Conservation (phyloP, 2,329 filamentous ascomycete genomes). For the Monosporascus ibericus region DNA sequence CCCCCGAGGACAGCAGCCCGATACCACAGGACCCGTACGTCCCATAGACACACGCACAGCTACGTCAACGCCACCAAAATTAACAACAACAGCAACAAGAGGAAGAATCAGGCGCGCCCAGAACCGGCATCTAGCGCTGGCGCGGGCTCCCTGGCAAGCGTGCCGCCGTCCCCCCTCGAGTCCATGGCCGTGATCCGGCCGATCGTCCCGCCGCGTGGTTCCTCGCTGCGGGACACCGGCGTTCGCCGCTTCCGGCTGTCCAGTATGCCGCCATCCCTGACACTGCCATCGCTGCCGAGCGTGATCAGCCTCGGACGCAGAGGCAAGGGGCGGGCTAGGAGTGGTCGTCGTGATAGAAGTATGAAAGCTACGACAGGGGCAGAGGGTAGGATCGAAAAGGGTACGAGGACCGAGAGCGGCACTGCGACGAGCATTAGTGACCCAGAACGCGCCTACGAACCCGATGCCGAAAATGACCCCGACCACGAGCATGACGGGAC, state of each 20-base stretch:
- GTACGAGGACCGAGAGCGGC: neutral
- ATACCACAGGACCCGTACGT: neutral
- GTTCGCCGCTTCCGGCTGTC: slow-evolving; percentile 6
- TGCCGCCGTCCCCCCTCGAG: neutral
- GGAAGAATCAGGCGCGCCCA: neutral
- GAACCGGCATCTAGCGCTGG: neutral
- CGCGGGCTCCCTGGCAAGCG: neutral
- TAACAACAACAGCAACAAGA: neutral
- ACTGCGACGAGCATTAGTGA: neutral
- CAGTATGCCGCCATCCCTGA: slow-evolving; percentile 6
- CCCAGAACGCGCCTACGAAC: neutral
- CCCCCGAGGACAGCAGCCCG: neutral
- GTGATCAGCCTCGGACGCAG: neutral
- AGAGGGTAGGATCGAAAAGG: neutral
- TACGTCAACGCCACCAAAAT: neutral
- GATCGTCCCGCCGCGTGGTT: slow-evolving; percentile 14
- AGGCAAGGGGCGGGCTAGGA: neutral
- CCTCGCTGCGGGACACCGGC: slow-evolving; percentile 10
- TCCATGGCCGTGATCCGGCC: slow-evolving; percentile 5
- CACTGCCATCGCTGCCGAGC: slow-evolving; percentile 5
- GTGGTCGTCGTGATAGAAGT: no score
- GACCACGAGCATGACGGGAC: neutral
- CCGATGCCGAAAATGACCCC: neutral
- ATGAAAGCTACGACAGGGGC: neutral
- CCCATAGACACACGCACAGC: neutral